phyloP scores from a whole-genome alignment of 768 basidiomycete species.

The Mycena sanguinolenta region DNA sequence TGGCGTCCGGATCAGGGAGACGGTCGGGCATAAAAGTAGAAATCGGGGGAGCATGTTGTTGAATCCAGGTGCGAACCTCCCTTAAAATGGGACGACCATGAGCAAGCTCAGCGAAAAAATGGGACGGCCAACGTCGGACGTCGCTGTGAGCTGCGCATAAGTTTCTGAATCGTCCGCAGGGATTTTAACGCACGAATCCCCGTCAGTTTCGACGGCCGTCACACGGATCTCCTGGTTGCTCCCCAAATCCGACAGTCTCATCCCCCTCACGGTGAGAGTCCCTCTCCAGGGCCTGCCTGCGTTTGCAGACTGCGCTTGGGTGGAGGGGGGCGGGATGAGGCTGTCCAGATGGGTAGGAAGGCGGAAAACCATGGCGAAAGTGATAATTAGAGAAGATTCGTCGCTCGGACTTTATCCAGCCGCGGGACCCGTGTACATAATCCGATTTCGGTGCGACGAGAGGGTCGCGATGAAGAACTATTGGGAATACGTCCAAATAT shows the following conservation, averaged over 20 bases:
- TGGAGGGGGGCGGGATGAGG: constrained; percentile 67
- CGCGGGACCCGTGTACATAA: constrained; percentile 31
- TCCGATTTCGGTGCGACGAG: neutral
- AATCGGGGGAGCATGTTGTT: constrained; percentile 59
- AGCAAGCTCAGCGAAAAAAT: constrained; percentile 58
- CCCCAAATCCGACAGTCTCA: constrained; percentile 60
- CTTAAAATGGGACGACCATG: constrained; percentile 57
- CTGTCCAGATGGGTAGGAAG: constrained; percentile 72
- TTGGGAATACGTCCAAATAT: constrained; percentile 13
- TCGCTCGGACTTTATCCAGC: constrained; percentile 56
- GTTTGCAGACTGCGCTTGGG: constrained; percentile 49
- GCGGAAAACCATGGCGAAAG: constrained; percentile 68
- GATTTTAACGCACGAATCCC: constrained; percentile 69
- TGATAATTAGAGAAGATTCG: constrained; percentile 45
- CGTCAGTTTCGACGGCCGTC: constrained; percentile 78
- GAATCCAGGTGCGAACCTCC: constrained; percentile 67
- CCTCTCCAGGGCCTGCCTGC: constrained; percentile 71
- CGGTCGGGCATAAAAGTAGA: constrained; percentile 77
- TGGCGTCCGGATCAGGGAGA: constrained; percentile 61
- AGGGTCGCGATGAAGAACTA: constrained; percentile 2
- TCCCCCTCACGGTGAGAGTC: constrained; percentile 63
- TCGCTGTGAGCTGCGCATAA: constrained; percentile 49
- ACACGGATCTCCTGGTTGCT: constrained; percentile 67
- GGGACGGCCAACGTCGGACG: constrained; percentile 69
- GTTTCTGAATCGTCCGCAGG: constrained; percentile 17